A percentile compares a stretch with the other conserved stretches of the same genome.
Conservation (phyloP, 768 basidiomycete genomes). For the Pulveroboletus sp. region DNA sequence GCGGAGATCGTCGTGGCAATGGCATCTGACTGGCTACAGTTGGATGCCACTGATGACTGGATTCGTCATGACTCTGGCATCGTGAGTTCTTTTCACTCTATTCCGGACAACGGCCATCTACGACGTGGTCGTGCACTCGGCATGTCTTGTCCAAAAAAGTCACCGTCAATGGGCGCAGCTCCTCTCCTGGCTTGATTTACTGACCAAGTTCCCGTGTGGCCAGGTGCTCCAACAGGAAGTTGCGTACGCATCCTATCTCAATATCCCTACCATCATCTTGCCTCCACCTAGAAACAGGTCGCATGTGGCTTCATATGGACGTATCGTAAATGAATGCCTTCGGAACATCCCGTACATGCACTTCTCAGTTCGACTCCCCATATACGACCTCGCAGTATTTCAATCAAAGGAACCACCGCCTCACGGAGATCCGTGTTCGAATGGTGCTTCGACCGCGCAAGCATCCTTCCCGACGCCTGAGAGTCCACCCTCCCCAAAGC, state of each 20-base stretch:
- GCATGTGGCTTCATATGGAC: constrained; percentile 89
- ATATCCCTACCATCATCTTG: constrained; percentile 79
- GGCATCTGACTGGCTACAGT: constrained; percentile 91
- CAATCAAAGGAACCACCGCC: constrained; percentile 35
- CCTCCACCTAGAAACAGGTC: constrained; percentile 84
- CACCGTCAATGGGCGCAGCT: constrained; percentile 19
- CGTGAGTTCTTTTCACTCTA: constrained; percentile 45
- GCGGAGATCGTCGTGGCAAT: constrained; percentile 70
- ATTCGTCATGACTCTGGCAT: constrained; percentile 95
- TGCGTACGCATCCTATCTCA: constrained; percentile 89
- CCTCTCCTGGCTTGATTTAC: constrained; percentile 2
- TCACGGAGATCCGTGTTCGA: constrained; percentile 28
- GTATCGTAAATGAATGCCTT: constrained; percentile 80
- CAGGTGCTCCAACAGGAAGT: constrained; percentile 94
- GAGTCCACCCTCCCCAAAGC: constrained; percentile 22
- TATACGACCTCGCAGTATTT: constrained; percentile 71
- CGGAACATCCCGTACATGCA: constrained; percentile 68
- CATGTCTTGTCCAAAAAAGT: constrained; percentile 14
- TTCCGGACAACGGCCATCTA: constrained; percentile 6
- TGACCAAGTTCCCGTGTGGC: constrained; percentile 13
- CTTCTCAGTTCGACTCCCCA: constrained; percentile 79
- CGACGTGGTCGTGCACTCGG: constrained; percentile 9
- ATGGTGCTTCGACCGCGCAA: constrained; percentile 23
- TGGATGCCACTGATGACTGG: constrained; percentile 91
- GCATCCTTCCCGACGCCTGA: constrained; percentile 16